phyloP scores from a whole-genome alignment of 2,329 filamentous ascomycete species.

The Diaporthe citrichinensis region DNA sequence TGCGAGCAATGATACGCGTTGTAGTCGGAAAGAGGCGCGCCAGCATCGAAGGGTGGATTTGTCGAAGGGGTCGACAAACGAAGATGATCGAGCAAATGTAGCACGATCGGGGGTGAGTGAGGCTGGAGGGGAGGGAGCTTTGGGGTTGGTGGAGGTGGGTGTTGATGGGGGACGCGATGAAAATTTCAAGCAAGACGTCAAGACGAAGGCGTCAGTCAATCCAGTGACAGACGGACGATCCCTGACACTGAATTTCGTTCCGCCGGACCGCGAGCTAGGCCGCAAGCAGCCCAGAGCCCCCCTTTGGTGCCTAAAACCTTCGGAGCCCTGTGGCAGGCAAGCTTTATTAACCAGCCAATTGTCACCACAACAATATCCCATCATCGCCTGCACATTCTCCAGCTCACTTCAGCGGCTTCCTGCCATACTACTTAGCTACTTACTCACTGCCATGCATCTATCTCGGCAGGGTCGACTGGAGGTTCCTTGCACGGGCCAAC shows the following conservation, averaged over 20 bases:
- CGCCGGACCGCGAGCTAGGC: constrained; percentile 30
- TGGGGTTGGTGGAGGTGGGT: constrained; percentile 1
- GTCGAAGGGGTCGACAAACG: not conserved
- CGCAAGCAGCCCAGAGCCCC: not conserved
- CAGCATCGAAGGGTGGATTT: constrained; percentile 1
- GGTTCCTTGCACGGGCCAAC: not conserved
- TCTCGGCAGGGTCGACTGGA: not conserved
- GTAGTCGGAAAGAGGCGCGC: constrained; percentile 24
- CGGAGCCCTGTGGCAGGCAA: constrained; percentile 8
- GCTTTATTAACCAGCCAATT: not conserved
- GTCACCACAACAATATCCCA: not conserved
- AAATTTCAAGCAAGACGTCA: constrained; percentile 29
- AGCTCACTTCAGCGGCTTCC: not conserved
- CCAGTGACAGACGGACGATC: constrained; percentile 17
- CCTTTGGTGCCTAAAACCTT: not conserved
- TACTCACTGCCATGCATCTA: not conserved
- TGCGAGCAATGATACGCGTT: constrained; percentile 12
- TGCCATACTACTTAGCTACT: not conserved
- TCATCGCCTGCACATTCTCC: not conserved
- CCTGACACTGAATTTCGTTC: constrained; percentile 34
- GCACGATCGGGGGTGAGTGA: constrained; percentile 16
- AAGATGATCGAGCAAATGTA: constrained; percentile 21
- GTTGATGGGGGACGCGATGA: constrained; percentile 26
- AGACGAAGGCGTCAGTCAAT: constrained; percentile 22
- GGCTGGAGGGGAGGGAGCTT: not conserved